Conservation (phyloP, 1,139 yeast species). For the Pichia sp. region DNA sequence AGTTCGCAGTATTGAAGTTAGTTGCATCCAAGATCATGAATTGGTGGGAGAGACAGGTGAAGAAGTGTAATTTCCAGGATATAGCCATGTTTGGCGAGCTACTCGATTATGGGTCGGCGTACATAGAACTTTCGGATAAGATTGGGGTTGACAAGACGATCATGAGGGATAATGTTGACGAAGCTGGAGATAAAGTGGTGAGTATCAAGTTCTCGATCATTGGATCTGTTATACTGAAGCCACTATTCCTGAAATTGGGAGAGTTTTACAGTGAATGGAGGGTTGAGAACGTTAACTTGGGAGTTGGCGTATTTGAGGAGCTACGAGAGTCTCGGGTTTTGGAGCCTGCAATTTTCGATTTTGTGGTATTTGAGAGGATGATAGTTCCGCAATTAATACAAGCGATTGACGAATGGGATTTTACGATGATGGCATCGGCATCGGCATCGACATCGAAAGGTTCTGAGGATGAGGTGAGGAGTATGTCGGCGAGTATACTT, state of each 20-base stretch:
- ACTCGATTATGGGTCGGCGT: slow-evolving; percentile 5
- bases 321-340: slow-evolving; percentile 23
- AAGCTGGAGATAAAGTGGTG: background rate
- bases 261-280: slow-evolving; percentile 34
- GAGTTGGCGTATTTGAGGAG: slow-evolving; percentile 37
- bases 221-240: slow-evolving; percentile 34
- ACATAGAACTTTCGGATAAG: background rate
- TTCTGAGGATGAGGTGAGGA: background rate
- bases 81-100: slow-evolving; percentile 15
- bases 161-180: background rate
- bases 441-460: too few relatives aligned
- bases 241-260: slow-evolving; percentile 26
- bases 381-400: slow-evolving; percentile 40
- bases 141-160: background rate
- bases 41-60: slow-evolving; percentile 25
- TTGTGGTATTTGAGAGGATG: slow-evolving; percentile 29
- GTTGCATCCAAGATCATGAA: slow-evolving; percentile 34
- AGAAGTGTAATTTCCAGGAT: slow-evolving; percentile 35
- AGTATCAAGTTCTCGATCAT: slow-evolving; percentile 26
- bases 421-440: background rate
- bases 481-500: background rate
- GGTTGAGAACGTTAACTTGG: slow-evolving; percentile 29
- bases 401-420: background rate
- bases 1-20: slow-evolving; percentile 26
- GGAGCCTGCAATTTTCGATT: background rate